phyloP scores from a whole-genome alignment of 2,329 filamentous ascomycete species.

The Fusarium lyarnte region DNA sequence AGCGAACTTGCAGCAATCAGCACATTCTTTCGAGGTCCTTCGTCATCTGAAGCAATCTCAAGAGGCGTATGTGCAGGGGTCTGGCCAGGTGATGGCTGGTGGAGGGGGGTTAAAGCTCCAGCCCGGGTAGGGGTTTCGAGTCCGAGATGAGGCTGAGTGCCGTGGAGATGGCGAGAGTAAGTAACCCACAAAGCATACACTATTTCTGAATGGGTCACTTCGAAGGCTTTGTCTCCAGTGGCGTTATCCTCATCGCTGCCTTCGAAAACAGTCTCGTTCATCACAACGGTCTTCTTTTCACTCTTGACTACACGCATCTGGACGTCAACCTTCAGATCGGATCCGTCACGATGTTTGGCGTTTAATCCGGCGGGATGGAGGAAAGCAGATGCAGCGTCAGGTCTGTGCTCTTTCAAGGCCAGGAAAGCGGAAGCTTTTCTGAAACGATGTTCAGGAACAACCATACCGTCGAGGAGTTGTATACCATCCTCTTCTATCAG shows the following conservation, averaged over 20 bases:
- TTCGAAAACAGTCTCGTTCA: slow-evolving; percentile 73
- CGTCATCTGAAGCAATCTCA: slow-evolving; percentile 64
- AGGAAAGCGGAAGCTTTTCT: slow-evolving; percentile 86
- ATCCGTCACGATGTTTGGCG: slow-evolving; percentile 89
- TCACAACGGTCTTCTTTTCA: slow-evolving; percentile 71
- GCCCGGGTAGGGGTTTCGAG: slow-evolving; percentile 70
- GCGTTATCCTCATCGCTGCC: slow-evolving; percentile 64
- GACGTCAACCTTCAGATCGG: slow-evolving; percentile 91
- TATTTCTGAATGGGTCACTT: slow-evolving; percentile 72
- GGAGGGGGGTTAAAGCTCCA: slow-evolving; percentile 75
- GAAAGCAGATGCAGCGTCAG: slow-evolving; percentile 82
- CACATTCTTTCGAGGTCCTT: slow-evolving; percentile 54
- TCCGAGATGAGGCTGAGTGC: slow-evolving; percentile 68
- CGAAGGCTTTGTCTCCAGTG: slow-evolving; percentile 54
- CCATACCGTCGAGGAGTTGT: slow-evolving; percentile 88
- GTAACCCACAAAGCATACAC: slow-evolving; percentile 98
- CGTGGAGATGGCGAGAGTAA: slow-evolving; percentile 92
- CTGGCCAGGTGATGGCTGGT: slow-evolving; percentile 82
- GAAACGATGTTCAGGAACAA: slow-evolving; percentile 96
- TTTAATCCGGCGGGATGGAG: slow-evolving; percentile 84
- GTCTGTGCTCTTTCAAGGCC: slow-evolving; percentile 82
- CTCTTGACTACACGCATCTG: slow-evolving; percentile 97
- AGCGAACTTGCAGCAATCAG: slow-evolving; percentile 58
- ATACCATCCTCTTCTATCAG: slow-evolving; percentile 89
- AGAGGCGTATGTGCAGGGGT: slow-evolving; percentile 66